Evolutionary conservation across 129 eudicot genomes (phyloP).

Genomic region (Arctium lappa): DNA sequence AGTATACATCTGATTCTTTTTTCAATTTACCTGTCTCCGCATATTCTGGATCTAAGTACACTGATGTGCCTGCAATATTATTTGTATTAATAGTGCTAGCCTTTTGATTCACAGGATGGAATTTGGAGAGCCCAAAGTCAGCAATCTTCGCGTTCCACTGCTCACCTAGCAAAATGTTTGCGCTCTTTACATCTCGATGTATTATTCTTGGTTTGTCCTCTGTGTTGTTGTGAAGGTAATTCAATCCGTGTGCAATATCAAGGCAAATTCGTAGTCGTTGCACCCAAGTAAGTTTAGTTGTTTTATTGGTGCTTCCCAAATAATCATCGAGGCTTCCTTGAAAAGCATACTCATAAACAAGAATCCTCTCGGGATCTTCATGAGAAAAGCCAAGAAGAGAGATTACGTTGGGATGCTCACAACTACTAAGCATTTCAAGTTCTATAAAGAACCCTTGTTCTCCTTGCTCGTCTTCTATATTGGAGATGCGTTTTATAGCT

Average conservation of each 20-base stretch:
- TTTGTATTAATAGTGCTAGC: not conserved
- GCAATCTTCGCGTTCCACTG: not conserved
- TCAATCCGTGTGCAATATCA: not conserved
- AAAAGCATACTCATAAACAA: not conserved
- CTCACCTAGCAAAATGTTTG: not conserved
- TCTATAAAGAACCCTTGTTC: not conserved
- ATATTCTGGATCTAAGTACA: not conserved
- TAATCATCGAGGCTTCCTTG: not conserved
- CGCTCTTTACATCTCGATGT: not conserved
- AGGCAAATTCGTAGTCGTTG: not conserved
- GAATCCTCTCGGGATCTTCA: not conserved
- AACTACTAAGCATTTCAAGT: not conserved
- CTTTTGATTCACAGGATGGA: not conserved
- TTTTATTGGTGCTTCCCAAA: not conserved
- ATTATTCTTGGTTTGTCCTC: not conserved
- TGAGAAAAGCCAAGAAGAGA: not conserved
- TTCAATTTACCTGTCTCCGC: not conserved
- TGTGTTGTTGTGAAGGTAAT: not conserved
- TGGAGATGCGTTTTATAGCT: constrained; percentile 11
- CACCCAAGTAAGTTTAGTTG: not conserved
- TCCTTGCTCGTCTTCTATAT: not conserved
- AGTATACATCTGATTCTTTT: not conserved
- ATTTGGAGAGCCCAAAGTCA: not conserved
- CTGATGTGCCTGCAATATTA: not conserved
- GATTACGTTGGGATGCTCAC: not conserved